Base-by-base conservation (phyloP, 2,329 filamentous ascomycete species). In the Acrocalymma vagum region DNA sequence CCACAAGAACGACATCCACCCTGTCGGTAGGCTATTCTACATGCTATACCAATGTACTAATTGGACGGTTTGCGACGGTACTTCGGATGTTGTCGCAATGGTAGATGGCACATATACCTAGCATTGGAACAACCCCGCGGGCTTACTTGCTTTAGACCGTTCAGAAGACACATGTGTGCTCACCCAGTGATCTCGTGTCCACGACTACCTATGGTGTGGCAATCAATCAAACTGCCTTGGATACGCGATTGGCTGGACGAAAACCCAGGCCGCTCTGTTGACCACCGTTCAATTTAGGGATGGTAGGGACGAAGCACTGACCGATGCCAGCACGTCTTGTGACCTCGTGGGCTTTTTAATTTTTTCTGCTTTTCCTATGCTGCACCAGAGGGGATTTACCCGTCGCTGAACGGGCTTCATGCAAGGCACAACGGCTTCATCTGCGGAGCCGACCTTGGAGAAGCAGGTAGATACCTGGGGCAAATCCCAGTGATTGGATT, bases 171-270 rank as follows among this genome's bases (percentile, higher is more conserved):
- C 54, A 54, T 45, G 34, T 55, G 55, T 50, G 38, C 46, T 48
- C 52, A 52, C 52, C 34, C 47, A 27, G 27, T n/a, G n/a, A 50
- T 45, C 23, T 25, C 47, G 48, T n/a, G 44, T 58, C 54, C 50
- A 56, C 59, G 55, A 58, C 54, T 39, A 48, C 39, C 29, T 53
- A 56, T 53, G 55, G 63, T 67, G 62, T 66, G 63, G 62, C 56
- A 63, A 48, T 57, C 62, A 67, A 65, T 65, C 55, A 65, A 67
- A 56, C 37, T 47, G 58, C 45, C 39, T 45, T 34, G 26, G 9
- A 18, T 45, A 35, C 44, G 48, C 53, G 47, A 63, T 64, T 63
- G 62, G 62, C 47, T 44, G 53, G 48, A 36, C n/a, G n/a, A 36
- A 35, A 42, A 34, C 49, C 59, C 53, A 60, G 58, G 51, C 42